A percentile compares a stretch with the other conserved stretches of the same genome.
These are phyloP conservation scores for Triangularia setosa DNA, from an alignment of 2,329 filamentous ascomycete species.

Conservation along the genomic window DNA sequence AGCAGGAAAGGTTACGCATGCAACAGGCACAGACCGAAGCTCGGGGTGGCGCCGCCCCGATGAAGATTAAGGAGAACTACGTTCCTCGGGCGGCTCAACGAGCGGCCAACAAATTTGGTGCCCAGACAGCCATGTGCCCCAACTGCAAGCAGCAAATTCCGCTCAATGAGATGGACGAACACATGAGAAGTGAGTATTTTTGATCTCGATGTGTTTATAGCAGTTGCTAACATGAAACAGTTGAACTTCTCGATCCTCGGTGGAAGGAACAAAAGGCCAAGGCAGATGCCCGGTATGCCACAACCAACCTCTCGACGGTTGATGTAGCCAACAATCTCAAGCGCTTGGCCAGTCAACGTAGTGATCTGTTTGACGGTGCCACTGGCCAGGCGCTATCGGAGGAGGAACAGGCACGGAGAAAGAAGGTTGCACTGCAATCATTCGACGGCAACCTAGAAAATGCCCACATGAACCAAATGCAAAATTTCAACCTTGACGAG, in stretches of 20 bases:
- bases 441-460: conserved; percentile 64
- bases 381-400: conserved; percentile 66
- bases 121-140: conserved; percentile 73
- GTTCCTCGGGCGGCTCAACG: conserved; percentile 77
- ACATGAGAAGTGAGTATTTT: conserved; percentile 70
- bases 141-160: conserved; percentile 92
- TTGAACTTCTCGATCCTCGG: conserved; percentile 86
- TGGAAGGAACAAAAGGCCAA: conserved; percentile 97
- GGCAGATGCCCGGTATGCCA: conserved; percentile 76
- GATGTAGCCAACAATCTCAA: conserved; percentile 95
- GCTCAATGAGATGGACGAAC: conserved; percentile 80
- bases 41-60: conserved; percentile 61
- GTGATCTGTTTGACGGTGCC: conserved; percentile 77
- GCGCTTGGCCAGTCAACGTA: conserved; percentile 83
- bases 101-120: conserved; percentile 60
- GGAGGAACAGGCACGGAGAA: conserved; percentile 71
- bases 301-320: conserved; percentile 78
- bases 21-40: conserved; percentile 78
- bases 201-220: not conserved
- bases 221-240: conserved; percentile 44
- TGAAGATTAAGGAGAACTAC: conserved; percentile 93
- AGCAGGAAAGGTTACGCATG: conserved; percentile 58
- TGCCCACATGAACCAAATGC: conserved; percentile 53
- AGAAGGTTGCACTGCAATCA: conserved; percentile 63
- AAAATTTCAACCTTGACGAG: conserved; percentile 75